Percentiles rank a stretch among this genome's conserved stretches.
Evolutionary conservation across 2,329 filamentous ascomycete species (phyloP).

Genomic region (Magnaporthiopsis incrustans): DNA sequence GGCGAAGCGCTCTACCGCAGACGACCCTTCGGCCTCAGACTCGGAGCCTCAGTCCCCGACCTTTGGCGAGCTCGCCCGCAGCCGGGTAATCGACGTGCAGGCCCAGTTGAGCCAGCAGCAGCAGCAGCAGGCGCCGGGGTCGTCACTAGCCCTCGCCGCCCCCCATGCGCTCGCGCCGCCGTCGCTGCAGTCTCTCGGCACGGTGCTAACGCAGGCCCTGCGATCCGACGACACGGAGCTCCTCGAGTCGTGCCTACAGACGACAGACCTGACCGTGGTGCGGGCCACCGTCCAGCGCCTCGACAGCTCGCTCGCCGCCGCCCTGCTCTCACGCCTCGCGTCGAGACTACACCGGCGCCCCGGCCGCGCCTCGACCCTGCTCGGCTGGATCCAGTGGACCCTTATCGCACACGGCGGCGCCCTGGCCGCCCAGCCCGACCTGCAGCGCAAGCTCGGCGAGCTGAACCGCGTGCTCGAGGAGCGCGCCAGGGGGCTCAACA

Average conservation of each 20-base stretch:
- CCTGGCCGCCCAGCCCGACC: slow-evolving; percentile 75
- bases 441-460: slow-evolving; percentile 68
- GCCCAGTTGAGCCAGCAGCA: slow-evolving; percentile 15
- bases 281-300: slow-evolving; percentile 85
- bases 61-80: slow-evolving; percentile 77
- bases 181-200: slow-evolving; percentile 74
- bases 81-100: slow-evolving; percentile 6
- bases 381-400: slow-evolving; percentile 95
- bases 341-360: slow-evolving; percentile 81
- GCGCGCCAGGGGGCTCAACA: slow-evolving; percentile 72
- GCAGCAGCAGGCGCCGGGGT: slow-evolving; percentile 22
- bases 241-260: slow-evolving; percentile 85
- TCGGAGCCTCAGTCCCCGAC: slow-evolving; percentile 52
- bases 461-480: slow-evolving; percentile 84
- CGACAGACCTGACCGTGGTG: slow-evolving; percentile 67
- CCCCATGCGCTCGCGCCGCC: slow-evolving; percentile 45
- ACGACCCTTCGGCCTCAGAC: slow-evolving; percentile 25
- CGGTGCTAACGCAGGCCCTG: slow-evolving; percentile 87
- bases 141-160: slow-evolving; percentile 19
- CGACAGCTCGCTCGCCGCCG: slow-evolving; percentile 73
- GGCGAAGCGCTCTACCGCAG: slow-evolving; percentile 22
- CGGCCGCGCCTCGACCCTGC: slow-evolving; percentile 80
- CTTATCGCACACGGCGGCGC: slow-evolving; percentile 88
- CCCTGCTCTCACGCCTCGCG: slow-evolving; percentile 74
- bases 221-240: slow-evolving; percentile 85